Conservation (phyloP, 768 basidiomycete genomes). For the Phylloporus scabripes region DNA sequence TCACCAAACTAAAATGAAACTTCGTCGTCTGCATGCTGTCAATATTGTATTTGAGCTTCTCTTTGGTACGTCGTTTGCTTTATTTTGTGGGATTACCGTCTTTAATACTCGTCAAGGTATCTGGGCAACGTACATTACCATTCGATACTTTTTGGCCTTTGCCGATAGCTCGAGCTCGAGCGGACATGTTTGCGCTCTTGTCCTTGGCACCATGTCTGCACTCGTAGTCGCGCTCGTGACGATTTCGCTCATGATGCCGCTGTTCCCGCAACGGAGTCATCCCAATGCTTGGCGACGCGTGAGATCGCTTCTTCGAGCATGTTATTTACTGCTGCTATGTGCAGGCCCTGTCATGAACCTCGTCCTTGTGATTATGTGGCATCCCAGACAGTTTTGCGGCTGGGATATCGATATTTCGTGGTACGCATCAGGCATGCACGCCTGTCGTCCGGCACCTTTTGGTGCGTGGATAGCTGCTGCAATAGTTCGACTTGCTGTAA, state of each 20-base stretch:
- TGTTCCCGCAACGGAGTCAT: constrained; percentile 26
- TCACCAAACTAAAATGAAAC: constrained; percentile 23
- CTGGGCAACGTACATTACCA: constrained; percentile 58
- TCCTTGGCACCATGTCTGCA: constrained; percentile 21
- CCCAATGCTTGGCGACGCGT: constrained; percentile 8
- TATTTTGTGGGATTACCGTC: neutral
- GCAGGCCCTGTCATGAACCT: constrained; percentile 52
- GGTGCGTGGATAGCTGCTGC: constrained; percentile 52
- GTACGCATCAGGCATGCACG: constrained; percentile 37
- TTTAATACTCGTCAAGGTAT: constrained; percentile 32
- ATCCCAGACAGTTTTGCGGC: constrained; percentile 44
- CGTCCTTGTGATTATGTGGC: constrained; percentile 51
- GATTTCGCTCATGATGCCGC: constrained; percentile 38
- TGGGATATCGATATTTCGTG: constrained; percentile 67
- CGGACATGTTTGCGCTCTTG: constrained; percentile 32
- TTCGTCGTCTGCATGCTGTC: constrained; percentile 31
- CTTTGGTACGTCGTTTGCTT: constrained; percentile 29
- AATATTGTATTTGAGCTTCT: constrained; percentile 28
- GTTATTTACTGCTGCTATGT: constrained; percentile 45
- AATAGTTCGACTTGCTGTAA: constrained; percentile 48
- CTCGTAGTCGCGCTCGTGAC: constrained; percentile 23
- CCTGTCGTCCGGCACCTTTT: constrained; percentile 31
- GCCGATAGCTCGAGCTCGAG: constrained; percentile 39
- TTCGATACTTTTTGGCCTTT: constrained; percentile 64
- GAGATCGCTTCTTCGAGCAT: constrained; percentile 32